Percentiles rank a stretch among this genome's conserved stretches.
phyloP scores from a whole-genome alignment of 2,329 filamentous ascomycete species.

The Zasmidium citrigriseum region DNA sequence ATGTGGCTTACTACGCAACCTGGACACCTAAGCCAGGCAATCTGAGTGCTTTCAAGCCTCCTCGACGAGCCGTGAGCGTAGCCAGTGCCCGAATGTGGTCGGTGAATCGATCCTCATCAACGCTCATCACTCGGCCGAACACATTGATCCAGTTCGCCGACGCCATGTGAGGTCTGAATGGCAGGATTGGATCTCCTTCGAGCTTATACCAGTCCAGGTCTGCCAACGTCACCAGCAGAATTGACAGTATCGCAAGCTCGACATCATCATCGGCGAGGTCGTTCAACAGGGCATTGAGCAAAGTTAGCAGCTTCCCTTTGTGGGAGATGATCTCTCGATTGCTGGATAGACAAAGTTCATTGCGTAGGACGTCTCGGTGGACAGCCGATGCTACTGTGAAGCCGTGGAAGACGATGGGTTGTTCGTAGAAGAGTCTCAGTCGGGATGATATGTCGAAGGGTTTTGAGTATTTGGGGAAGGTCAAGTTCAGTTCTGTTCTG shows the following conservation, averaged over 20 bases:
- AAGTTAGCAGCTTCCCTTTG: not conserved
- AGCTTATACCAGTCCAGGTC: not conserved
- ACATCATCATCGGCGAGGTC: not conserved
- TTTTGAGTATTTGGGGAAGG: not conserved
- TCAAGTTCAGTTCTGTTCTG: not conserved
- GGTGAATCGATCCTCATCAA: not conserved
- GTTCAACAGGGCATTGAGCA: not conserved
- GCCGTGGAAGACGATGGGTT: conserved; percentile 2
- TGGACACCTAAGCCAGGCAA: not conserved
- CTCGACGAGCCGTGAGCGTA: not conserved
- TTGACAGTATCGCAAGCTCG: not conserved
- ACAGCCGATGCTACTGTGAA: conserved; percentile 1
- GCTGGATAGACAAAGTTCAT: not conserved
- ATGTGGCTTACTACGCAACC: not conserved
- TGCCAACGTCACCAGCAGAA: not conserved
- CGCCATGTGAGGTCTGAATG: not conserved
- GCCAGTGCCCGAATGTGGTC: not conserved
- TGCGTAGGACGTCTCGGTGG: not conserved
- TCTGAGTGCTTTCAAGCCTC: not conserved
- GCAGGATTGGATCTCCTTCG: not conserved
- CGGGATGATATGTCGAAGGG: conserved; percentile 1
- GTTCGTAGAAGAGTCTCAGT: not conserved
- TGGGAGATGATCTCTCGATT: not conserved
- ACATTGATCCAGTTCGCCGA: not conserved
- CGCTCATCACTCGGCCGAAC: not conserved